Percentiles rank a stretch among this genome's conserved stretches.
phyloP scores from a whole-genome alignment of 441 rosid genomes.

The Lepidium campestre region DNA sequence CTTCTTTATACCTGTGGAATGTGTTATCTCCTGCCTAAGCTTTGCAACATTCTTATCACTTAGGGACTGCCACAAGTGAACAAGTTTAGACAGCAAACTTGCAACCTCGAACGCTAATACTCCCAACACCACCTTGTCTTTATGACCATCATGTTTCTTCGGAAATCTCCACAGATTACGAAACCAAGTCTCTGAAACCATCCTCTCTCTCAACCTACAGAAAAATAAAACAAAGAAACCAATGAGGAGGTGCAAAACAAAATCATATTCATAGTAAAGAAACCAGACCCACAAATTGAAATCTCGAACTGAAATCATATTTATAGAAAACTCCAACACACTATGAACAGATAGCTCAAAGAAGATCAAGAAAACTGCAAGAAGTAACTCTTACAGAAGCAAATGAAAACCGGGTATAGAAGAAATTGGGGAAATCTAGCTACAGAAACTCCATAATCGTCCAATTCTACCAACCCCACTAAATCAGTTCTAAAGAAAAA shows the following conservation, averaged over 20 bases:
- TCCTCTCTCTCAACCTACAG: constrained; percentile 37
- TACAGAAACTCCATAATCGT: background rate
- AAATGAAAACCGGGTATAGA: background rate
- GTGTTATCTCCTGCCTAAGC: constrained; percentile 70
- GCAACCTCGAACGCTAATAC: constrained; percentile 90
- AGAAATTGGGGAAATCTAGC: constrained; percentile 13
- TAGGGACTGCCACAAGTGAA: constrained; percentile 82
- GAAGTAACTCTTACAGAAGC: background rate
- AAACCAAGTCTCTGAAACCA: constrained; percentile 93
- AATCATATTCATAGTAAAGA: background rate
- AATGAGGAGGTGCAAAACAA: background rate
- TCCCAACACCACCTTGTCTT: constrained; percentile 56
- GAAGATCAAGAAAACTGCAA: background rate
- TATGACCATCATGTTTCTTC: constrained; percentile 50
- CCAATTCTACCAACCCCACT: background rate
- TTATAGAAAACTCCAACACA: background rate
- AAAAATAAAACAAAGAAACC: background rate
- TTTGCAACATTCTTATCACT: constrained; percentile 68
- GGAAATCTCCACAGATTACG: constrained; percentile 69
- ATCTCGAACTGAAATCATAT: background rate
- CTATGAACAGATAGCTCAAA: background rate
- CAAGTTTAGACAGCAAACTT: constrained; percentile 77
- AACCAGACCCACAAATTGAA: background rate
- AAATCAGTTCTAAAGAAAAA: background rate
- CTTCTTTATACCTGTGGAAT: constrained; percentile 66